These are phyloP conservation scores for Boletus pseudopeckii DNA, from an alignment of 768 basidiomycete genomes.

Conservation along the genomic window DNA sequence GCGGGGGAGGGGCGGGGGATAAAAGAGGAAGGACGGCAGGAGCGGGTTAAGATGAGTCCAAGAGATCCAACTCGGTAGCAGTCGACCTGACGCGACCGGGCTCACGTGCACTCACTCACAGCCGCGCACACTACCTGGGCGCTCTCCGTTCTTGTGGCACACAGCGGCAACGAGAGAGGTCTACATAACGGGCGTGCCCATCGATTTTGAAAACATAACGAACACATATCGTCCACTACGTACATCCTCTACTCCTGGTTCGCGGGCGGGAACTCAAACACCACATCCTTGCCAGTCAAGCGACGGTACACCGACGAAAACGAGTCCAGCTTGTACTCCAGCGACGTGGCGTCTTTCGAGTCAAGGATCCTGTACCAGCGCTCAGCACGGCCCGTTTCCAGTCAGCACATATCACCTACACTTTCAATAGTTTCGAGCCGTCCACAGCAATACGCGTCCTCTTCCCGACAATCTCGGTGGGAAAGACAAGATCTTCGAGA, in stretches of 20 bases:
- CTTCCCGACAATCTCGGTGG: slow-evolving; percentile 99
- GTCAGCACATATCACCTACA: slow-evolving; percentile 58
- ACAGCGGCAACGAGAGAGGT: slow-evolving; percentile 13
- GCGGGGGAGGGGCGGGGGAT: slow-evolving; percentile 19
- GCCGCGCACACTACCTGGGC: background rate
- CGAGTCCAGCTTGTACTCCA: slow-evolving; percentile 99
- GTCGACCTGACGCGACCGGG: slow-evolving; percentile 30
- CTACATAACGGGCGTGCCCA: slow-evolving; percentile 35
- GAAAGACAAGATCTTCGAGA: slow-evolving; percentile 98
- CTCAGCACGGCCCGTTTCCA: slow-evolving; percentile 15
- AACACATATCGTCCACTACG: slow-evolving; percentile 33
- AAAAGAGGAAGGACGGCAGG: slow-evolving; percentile 16
- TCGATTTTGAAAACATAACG: slow-evolving; percentile 34
- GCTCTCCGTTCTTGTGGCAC: slow-evolving; percentile 25
- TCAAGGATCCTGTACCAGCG: slow-evolving; percentile 75
- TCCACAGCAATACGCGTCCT: slow-evolving; percentile 91
- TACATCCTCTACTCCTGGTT: slow-evolving; percentile 55
- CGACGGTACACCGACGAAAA: slow-evolving; percentile 97
- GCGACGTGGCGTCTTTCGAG: slow-evolving; percentile 93
- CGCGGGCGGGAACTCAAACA: slow-evolving; percentile 86
- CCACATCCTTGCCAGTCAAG: slow-evolving; percentile 95
- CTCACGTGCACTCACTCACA: slow-evolving; percentile 28
- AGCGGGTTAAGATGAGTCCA: slow-evolving; percentile 21
- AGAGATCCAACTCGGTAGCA: slow-evolving; percentile 28
- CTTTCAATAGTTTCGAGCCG: slow-evolving; percentile 94